These are phyloP conservation scores for Thymus quinquecostatus DNA, from an alignment of 257 asterid genomes.

Conservation along the genomic window DNA sequence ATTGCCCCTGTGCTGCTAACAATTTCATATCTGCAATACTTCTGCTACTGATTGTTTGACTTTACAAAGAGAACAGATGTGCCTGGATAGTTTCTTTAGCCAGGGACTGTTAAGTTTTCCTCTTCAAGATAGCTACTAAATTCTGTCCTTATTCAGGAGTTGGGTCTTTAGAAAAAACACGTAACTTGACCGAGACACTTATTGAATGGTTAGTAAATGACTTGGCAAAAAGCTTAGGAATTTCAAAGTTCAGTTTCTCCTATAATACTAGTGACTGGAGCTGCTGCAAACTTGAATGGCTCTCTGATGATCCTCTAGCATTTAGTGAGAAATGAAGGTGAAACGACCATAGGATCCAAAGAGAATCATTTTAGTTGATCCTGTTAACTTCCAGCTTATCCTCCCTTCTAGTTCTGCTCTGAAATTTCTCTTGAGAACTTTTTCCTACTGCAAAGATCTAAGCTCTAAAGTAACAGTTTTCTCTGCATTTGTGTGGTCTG, in stretches of 20 bases:
- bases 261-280: not conserved
- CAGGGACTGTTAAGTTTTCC: not conserved
- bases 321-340: not conserved
- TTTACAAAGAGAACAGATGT: conserved; percentile 16
- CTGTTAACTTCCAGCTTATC: conserved; percentile 6
- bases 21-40: conserved; percentile 7
- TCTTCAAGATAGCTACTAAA: not conserved
- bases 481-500: conserved; percentile 1
- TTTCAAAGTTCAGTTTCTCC: not conserved
- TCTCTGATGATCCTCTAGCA: not conserved
- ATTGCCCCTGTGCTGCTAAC: not conserved
- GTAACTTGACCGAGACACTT: not conserved
- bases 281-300: not conserved
- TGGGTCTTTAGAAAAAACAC: not conserved
- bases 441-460: not conserved
- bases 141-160: not conserved
- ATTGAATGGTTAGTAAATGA: conserved; percentile 20
- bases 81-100: conserved; percentile 20
- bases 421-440: not conserved
- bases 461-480: not conserved
- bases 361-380: not conserved
- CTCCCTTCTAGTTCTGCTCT: conserved; percentile 18
- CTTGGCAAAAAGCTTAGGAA: not conserved
- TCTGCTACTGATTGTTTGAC: conserved; percentile 4
- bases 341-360: not conserved